A percentile compares a stretch with the other conserved stretches of the same genome.
Evolutionary conservation across 108 stramenopile genomes (phyloP).

Genomic region (Skeletonema potamos): DNA sequence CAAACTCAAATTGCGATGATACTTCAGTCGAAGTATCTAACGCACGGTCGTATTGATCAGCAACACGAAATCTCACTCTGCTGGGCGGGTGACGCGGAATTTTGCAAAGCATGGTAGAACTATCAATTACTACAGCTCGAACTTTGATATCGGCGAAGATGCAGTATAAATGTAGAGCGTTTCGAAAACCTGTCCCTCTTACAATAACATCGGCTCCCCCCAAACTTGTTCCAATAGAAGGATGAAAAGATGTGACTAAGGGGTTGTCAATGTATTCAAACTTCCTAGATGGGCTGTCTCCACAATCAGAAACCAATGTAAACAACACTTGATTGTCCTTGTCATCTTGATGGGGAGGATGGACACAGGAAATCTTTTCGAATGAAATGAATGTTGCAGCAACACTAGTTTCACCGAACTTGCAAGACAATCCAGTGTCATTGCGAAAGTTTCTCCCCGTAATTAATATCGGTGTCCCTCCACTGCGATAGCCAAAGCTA

Average conservation of each 20-base stretch:
- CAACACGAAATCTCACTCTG: constrained; percentile 18
- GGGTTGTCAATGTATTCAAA: constrained; percentile 37
- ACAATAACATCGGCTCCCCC: constrained; percentile 21
- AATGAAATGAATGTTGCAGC: constrained; percentile 25
- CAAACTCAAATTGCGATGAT: constrained; percentile 10
- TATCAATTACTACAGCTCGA: constrained; percentile 14
- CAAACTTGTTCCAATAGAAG: constrained; percentile 4
- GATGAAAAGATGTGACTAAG: constrained; percentile 11
- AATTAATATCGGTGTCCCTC: constrained; percentile 19
- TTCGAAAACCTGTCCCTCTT: constrained; percentile 27
- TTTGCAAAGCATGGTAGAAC: constrained; percentile 21
- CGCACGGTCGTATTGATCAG: constrained; percentile 21
- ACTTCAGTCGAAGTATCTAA: not conserved
- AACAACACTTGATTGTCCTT: constrained; percentile 7
- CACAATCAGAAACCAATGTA: constrained; percentile 14
- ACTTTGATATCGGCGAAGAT: constrained; percentile 12
- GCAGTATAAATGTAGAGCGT: constrained; percentile 19
- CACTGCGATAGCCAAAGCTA: constrained; percentile 15
- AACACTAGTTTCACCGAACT: constrained; percentile 27
- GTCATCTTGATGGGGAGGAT: constrained; percentile 5
- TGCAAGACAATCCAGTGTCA: constrained; percentile 24
- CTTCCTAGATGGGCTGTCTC: constrained; percentile 15
- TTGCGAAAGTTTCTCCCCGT: constrained; percentile 35
- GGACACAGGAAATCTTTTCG: constrained; percentile 20
- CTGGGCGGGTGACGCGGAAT: constrained; percentile 40